Percentiles rank a stretch among this genome's conserved stretches.
Conservation (phyloP, 192 early-diverging fungal genomes). For the Backusella australiensis region DNA sequence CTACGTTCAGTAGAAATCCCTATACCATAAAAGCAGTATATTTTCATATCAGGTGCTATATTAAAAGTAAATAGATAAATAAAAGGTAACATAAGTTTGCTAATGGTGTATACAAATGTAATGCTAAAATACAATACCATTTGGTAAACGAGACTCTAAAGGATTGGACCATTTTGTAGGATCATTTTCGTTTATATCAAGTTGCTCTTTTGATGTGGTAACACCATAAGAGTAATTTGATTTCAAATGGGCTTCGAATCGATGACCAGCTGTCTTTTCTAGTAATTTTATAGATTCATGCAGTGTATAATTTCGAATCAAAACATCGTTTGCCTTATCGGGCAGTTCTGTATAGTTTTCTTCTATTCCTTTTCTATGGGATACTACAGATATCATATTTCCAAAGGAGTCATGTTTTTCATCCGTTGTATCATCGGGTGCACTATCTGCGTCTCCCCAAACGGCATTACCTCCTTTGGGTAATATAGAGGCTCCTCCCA, state of each 20-base stretch:
- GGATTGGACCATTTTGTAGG: constrained; percentile 81
- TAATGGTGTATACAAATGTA: background rate
- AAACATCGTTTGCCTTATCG: background rate
- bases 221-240: constrained; percentile 69
- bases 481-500: constrained; percentile 75
- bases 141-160: constrained; percentile 53
- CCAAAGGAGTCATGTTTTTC: constrained; percentile 48
- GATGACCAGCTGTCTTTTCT: constrained; percentile 44
- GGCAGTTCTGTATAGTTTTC: background rate
- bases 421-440: constrained; percentile 71
- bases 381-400: constrained; percentile 51
- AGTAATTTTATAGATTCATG: constrained; percentile 51
- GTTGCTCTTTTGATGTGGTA: constrained; percentile 51
- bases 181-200: constrained; percentile 57
- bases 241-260: constrained; percentile 50
- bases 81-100: background rate
- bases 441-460: constrained; percentile 67
- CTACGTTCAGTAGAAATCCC: constrained; percentile 80
- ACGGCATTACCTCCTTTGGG: constrained; percentile 80
- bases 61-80: background rate
- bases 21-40: constrained; percentile 83
- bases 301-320: constrained; percentile 36
- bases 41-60: constrained; percentile 71
- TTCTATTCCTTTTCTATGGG: background rate
- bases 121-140: constrained; percentile 8